Conservation (phyloP, 768 basidiomycete species). For the Sarcomyxa edulis region DNA sequence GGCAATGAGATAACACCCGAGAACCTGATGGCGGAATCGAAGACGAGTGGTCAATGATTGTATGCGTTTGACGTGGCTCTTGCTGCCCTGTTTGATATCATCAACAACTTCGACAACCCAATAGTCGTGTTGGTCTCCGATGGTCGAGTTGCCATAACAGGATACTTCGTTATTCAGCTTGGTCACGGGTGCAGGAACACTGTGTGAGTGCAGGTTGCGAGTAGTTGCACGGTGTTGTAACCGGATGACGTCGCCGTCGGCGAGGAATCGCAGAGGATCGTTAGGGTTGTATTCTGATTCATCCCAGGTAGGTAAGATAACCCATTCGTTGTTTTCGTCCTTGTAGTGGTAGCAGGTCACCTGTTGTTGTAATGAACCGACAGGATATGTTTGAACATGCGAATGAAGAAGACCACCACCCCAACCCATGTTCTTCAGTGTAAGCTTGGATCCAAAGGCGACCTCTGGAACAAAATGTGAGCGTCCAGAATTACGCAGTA, state of each 20-base stretch:
- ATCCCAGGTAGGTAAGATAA: conserved; percentile 77
- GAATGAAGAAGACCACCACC: conserved; percentile 96
- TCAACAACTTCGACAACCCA: conserved; percentile 95
- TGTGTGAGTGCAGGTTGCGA: conserved; percentile 91
- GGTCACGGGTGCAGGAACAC: conserved; percentile 79
- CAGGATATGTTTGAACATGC: conserved; percentile 91
- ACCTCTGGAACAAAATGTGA: conserved; percentile 47
- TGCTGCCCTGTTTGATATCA: conserved; percentile 66
- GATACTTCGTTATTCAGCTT: conserved; percentile 91
- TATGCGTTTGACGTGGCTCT: conserved; percentile 56
- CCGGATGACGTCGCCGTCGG: conserved; percentile 74
- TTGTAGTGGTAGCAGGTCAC: conserved; percentile 99
- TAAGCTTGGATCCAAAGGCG: conserved; percentile 85
- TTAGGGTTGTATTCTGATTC: conserved; percentile 62
- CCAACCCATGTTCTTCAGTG: conserved; percentile 96
- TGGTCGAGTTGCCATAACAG: conserved; percentile 84
- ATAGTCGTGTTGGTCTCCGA: conserved; percentile 87
- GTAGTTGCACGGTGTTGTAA: conserved; percentile 79
- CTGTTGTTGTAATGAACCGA: conserved; percentile 91
- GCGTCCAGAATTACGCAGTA: conserved; percentile 5
- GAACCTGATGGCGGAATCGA: conserved; percentile 69
- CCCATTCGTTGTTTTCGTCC: conserved; percentile 95
- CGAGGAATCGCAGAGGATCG: conserved; percentile 63
- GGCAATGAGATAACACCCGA: conserved; percentile 88
- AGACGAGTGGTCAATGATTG: conserved; percentile 90